Percentiles rank a stretch among this genome's conserved stretches.
phyloP scores from a whole-genome alignment of 495 filamentous ascomycete genomes.

The Aspergillus affinis region DNA sequence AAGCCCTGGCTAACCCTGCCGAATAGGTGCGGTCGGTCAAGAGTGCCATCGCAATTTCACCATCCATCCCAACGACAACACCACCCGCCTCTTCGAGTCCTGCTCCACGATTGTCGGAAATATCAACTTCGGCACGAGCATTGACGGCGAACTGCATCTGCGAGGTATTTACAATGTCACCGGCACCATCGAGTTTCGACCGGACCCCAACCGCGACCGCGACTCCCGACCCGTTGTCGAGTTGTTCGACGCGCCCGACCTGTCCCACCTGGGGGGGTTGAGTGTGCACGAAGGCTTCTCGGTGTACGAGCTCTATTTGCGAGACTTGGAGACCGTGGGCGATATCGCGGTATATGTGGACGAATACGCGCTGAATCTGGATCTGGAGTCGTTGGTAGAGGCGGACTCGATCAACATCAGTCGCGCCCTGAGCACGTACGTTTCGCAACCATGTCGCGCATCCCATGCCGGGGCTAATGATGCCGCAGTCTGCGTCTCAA shows the following conservation, averaged over 20 bases:
- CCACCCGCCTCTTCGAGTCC: background rate
- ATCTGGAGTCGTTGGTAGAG: background rate
- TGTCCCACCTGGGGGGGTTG: background rate
- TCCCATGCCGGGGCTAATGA: background rate
- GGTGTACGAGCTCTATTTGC: background rate
- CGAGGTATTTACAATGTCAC: background rate
- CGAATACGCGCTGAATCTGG: background rate
- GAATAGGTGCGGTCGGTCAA: background rate
- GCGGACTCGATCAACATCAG: background rate
- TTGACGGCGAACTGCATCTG: background rate
- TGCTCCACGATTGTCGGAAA: background rate
- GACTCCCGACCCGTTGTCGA: background rate
- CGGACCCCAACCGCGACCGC: background rate
- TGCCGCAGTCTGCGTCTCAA: background rate
- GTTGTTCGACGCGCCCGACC: background rate
- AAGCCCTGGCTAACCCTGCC: background rate
- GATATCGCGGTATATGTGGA: background rate
- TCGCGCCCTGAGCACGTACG: background rate
- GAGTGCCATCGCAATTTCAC: background rate
- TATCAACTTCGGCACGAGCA: background rate
- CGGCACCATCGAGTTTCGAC: background rate
- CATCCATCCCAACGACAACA: background rate
- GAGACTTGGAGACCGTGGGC: background rate
- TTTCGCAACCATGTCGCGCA: background rate
- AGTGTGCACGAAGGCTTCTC: background rate